Evolutionary conservation across 495 filamentous ascomycete genomes (phyloP).

Genomic region (Usnea hakonensis): DNA sequence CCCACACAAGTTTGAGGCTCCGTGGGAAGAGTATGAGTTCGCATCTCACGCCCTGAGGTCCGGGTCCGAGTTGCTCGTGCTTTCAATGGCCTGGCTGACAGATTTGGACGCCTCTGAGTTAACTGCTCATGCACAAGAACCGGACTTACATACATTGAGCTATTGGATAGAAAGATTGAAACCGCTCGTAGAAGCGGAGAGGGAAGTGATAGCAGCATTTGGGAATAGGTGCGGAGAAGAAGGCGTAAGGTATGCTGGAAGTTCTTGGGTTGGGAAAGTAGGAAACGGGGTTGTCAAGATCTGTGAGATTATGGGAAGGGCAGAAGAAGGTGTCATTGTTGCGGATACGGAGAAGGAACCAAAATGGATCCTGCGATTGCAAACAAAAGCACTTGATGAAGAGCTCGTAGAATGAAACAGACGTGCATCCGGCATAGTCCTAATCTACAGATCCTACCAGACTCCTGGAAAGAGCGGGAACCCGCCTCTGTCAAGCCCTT

Average conservation of each 20-base stretch:
- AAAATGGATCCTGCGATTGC: not conserved
- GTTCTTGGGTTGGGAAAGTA: constrained; percentile 64
- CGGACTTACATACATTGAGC: constrained; percentile 71
- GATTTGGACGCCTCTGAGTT: constrained; percentile 39
- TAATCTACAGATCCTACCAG: not conserved
- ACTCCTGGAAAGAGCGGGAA: not conserved
- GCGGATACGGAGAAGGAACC: constrained; percentile 34
- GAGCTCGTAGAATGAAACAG: not conserved
- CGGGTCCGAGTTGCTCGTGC: constrained; percentile 61
- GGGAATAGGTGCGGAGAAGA: constrained; percentile 64
- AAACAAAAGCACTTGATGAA: not conserved
- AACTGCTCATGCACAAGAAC: constrained; percentile 40
- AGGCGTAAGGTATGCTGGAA: constrained; percentile 63
- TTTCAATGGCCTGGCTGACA: constrained; percentile 88
- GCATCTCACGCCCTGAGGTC: constrained; percentile 65
- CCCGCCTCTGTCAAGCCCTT: not conserved
- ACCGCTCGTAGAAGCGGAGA: constrained; percentile 45
- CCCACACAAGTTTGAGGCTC: constrained; percentile 70
- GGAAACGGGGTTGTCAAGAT: constrained; percentile 23
- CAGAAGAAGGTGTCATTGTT: constrained; percentile 41
- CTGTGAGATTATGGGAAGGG: constrained; percentile 36
- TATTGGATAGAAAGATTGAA: constrained; percentile 86
- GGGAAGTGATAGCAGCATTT: constrained; percentile 68
- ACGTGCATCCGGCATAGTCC: no score
- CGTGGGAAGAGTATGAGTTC: constrained; percentile 77